These are phyloP conservation scores for Geotrichum phurueaensis DNA, from an alignment of 1,139 yeast species.

Conservation along the genomic window DNA sequence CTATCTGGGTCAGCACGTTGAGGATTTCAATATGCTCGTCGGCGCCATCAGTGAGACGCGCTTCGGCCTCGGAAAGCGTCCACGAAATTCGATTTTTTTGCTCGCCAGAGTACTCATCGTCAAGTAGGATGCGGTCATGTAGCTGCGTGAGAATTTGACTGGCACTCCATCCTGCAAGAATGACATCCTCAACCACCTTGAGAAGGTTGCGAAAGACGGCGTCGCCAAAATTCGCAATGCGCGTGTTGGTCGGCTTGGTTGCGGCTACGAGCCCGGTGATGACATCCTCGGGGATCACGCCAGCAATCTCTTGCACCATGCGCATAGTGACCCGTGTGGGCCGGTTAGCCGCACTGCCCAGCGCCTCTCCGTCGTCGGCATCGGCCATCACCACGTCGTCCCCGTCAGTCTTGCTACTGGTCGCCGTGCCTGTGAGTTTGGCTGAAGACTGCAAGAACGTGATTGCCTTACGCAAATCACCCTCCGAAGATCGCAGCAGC, in stretches of 20 bases:
- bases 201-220: constrained; percentile 36
- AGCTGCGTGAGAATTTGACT: constrained; percentile 71
- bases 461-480: constrained; percentile 91
- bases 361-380: constrained; percentile 17
- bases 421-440: constrained; percentile 41
- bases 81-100: constrained; percentile 62
- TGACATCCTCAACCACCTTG: constrained; percentile 47
- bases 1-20: constrained; percentile 56
- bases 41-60: constrained; percentile 72
- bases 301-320: constrained; percentile 71
- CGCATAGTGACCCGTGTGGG: constrained; percentile 38
- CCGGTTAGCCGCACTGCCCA: constrained; percentile 18
- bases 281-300: constrained; percentile 61
- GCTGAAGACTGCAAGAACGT: constrained; percentile 87
- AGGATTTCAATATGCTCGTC: constrained; percentile 84
- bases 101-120: constrained; percentile 47
- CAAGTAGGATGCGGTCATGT: constrained; percentile 64
- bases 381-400: constrained; percentile 26
- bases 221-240: constrained; percentile 9
- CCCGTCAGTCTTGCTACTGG: constrained; percentile 34
- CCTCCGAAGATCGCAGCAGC: constrained; percentile 64
- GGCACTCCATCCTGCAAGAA: constrained; percentile 82
- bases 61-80: constrained; percentile 69
- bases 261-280: constrained; percentile 43
- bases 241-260: constrained; percentile 24